Percentiles rank a stretch among this genome's conserved stretches.
Evolutionary conservation across 371 early-diverging fungal genomes (phyloP).

Genomic region (Blakeslea trispora): DNA sequence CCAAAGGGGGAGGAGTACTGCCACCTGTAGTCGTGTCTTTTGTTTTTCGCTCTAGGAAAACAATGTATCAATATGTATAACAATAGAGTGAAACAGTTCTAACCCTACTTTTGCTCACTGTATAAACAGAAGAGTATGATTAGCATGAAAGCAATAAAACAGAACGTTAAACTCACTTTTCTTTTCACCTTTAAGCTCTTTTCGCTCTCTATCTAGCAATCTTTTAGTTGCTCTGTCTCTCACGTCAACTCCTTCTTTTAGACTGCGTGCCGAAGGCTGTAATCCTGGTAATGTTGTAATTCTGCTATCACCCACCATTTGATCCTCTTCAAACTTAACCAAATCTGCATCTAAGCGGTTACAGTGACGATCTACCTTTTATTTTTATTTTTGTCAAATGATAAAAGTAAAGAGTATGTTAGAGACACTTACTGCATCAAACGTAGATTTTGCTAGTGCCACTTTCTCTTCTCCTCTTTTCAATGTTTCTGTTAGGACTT

Average conservation of each 20-base stretch:
- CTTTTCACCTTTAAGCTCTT: conserved; percentile 11
- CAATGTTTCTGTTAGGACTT: conserved; percentile 66
- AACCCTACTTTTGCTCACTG: conserved; percentile 15
- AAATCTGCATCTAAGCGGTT: conserved; percentile 50
- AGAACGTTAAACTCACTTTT: conserved; percentile 26
- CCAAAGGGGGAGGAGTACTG: conserved; percentile 24
- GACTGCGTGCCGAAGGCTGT: conserved; percentile 36
- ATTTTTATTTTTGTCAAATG: neutral
- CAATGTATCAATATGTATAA: conserved; percentile 13
- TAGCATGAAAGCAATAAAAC: conserved; percentile 6
- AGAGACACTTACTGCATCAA: conserved; percentile 69
- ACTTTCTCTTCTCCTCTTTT: conserved; percentile 93
- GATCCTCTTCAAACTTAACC: conserved; percentile 49
- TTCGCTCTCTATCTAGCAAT: conserved; percentile 12
- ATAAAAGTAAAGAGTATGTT: no score
- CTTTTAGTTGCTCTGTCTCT: conserved; percentile 20
- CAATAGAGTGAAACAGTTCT: conserved; percentile 10
- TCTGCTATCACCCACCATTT: conserved; percentile 33
- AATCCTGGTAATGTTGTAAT: conserved; percentile 45
- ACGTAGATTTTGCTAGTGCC: conserved; percentile 86
- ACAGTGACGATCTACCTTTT: conserved; percentile 49
- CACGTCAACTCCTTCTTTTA: conserved; percentile 22
- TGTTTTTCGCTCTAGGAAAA: conserved; percentile 26
- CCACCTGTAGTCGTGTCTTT: conserved; percentile 15
- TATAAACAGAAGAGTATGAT: neutral